phyloP scores from a whole-genome alignment of 768 basidiomycete genomes.

The Tricholoma hemisulphureum region DNA sequence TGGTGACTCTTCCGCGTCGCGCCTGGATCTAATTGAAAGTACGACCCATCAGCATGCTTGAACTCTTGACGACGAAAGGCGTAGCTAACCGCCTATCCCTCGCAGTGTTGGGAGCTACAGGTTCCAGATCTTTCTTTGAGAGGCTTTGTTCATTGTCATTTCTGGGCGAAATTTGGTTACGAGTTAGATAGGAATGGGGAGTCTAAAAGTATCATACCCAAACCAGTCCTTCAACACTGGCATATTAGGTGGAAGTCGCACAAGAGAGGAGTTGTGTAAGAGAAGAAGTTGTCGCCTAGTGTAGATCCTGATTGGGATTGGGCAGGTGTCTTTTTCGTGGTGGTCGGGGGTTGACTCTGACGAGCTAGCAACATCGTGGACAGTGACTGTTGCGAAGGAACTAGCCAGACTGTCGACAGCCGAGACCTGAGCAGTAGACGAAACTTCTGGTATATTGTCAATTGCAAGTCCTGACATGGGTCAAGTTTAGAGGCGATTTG shows the following conservation, averaged over 20 bases:
- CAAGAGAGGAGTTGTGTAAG: slow-evolving; percentile 73
- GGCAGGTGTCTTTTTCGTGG: slow-evolving; percentile 27
- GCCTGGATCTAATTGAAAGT: slow-evolving; percentile 54
- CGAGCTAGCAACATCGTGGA: slow-evolving; percentile 15
- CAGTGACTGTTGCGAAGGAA: slow-evolving; percentile 31
- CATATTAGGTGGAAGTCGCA: slow-evolving; percentile 71
- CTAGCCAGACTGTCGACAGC: slow-evolving; percentile 29
- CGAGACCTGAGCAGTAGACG: slow-evolving; percentile 5
- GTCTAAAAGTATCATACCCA: slow-evolving; percentile 54
- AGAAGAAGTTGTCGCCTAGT: slow-evolving; percentile 65
- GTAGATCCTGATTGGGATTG: slow-evolving; percentile 59
- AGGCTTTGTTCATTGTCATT: slow-evolving; percentile 63
- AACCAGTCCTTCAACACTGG: slow-evolving; percentile 85
- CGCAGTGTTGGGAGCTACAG: slow-evolving; percentile 47
- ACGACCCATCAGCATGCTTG: neutral
- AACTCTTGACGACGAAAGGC: slow-evolving; percentile 4
- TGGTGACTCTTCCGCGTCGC: slow-evolving; percentile 81
- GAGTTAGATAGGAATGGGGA: slow-evolving; percentile 13
- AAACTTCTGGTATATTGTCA: slow-evolving; percentile 5
- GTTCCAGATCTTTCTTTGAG: slow-evolving; percentile 70
- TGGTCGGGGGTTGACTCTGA: slow-evolving; percentile 6
- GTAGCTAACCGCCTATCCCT: slow-evolving; percentile 66
- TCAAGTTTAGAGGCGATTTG: slow-evolving; percentile 9
- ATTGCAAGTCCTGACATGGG: slow-evolving; percentile 15
- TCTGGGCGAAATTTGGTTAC: slow-evolving; percentile 22